phyloP scores from a whole-genome alignment of 768 basidiomycete species.

The Podaxis carcinomalis region DNA sequence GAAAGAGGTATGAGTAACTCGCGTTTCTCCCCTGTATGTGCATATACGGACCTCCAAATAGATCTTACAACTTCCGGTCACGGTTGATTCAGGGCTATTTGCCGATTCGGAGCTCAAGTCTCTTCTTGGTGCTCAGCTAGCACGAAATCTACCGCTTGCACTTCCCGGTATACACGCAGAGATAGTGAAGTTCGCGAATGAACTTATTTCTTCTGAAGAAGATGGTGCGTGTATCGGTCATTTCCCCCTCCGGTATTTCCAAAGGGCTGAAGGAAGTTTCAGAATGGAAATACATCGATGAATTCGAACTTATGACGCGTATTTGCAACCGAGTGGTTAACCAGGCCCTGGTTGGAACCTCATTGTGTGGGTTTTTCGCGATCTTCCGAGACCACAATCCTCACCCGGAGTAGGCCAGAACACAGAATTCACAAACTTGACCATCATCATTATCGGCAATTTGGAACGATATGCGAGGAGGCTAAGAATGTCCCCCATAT shows the following conservation, averaged over 20 bases:
- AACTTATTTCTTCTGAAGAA: background rate
- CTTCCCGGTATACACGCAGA: background rate
- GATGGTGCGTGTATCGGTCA: background rate
- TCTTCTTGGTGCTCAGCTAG: conserved; percentile 5
- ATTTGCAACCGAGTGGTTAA: conserved; percentile 7
- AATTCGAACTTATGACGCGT: conserved; percentile 2
- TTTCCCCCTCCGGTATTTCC: background rate
- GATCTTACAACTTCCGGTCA: background rate
- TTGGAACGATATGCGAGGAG: conserved; percentile 1
- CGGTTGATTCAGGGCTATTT: background rate
- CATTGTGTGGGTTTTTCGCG: background rate
- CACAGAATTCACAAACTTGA: background rate
- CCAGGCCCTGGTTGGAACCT: conserved; percentile 11
- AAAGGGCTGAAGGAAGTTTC: background rate
- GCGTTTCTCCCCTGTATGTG: background rate
- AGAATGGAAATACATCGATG: conserved; percentile 18
- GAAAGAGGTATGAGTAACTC: conserved; percentile 25
- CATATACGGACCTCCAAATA: background rate
- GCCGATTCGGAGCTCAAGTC: conserved; percentile 1
- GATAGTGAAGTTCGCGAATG: background rate
- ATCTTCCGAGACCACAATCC: background rate
- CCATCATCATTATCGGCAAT: background rate
- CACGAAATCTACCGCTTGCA: background rate
- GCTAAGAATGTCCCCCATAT: background rate
- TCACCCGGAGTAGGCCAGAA: background rate